Conservation (phyloP, 257 asterid genomes). For the Rubia yunnanensis region DNA sequence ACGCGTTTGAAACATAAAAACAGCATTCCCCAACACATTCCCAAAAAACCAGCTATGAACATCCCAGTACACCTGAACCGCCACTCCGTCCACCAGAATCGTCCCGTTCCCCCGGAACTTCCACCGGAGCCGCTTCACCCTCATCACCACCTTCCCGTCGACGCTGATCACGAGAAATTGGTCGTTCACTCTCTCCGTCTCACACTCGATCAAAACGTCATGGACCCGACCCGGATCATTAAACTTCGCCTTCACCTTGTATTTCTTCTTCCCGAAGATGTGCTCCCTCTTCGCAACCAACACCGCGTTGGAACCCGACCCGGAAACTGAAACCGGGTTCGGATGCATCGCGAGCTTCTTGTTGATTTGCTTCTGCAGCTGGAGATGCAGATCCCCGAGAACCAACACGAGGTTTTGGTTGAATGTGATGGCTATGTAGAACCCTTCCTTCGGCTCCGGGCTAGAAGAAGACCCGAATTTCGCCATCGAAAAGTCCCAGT, state of each 20-base stretch:
- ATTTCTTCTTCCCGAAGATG: conserved; percentile 44
- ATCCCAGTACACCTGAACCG: conserved; percentile 65
- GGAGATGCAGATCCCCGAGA: conserved; percentile 37
- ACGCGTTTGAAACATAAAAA: conserved; percentile 48
- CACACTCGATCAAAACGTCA: conserved; percentile 48
- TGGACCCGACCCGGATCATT: conserved; percentile 38
- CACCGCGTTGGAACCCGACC: conserved; percentile 17
- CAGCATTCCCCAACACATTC: conserved; percentile 34
- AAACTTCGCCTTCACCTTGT: conserved; percentile 43
- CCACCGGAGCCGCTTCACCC: conserved; percentile 50
- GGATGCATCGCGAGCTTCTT: conserved; percentile 13
- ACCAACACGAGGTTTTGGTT: conserved; percentile 41
- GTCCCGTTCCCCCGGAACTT: conserved; percentile 59
- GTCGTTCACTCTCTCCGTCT: conserved; percentile 24
- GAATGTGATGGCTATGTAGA: conserved; percentile 38
- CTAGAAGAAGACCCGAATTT: conserved; percentile 39
- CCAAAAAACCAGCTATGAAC: conserved; percentile 68
- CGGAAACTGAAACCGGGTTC: conserved; percentile 4
- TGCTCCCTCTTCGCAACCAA: conserved; percentile 48
- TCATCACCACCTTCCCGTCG: conserved; percentile 38
- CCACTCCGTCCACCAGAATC: conserved; percentile 53
- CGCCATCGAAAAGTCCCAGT: conserved; percentile 67
- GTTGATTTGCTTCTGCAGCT: conserved; percentile 20
- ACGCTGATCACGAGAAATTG: conserved; percentile 34
- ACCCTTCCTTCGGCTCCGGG: conserved; percentile 60